Base-by-base conservation (phyloP, 257 asterid genomes). In the Solanum medicagineum region DNA sequence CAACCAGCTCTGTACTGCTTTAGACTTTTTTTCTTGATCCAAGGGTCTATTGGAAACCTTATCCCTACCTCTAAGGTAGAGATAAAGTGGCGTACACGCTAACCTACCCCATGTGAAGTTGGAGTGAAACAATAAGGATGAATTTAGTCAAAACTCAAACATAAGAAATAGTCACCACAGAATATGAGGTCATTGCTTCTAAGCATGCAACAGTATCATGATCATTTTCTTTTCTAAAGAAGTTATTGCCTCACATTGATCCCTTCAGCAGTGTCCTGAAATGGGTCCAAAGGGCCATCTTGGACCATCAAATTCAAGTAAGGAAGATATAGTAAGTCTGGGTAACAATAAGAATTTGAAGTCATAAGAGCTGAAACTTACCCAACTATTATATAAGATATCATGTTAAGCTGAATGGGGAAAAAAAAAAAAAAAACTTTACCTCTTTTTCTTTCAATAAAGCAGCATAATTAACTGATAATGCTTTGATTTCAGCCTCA, bases 381-480 rank as follows among this genome's bases (percentile, higher is more conserved):
- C 53, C 54, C 79, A 17, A 70, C 65, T 53, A 79, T 65, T 53
- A 20, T 29, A 79, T 53, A 53, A 53, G 83, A 79, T 26, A 79
- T 79, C 83, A 79, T 79, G 17, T 53, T 60, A 79, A 79, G 83
- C 83, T 26, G 60, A 59, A 20, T 66, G 24, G 32, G 5, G 82
- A 66, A 75, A 68, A 77, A 79, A 66, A 24, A 49, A 8, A 83
- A 75, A 79, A 71, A 80, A 81, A 44, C 36, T 22, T 81, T 77
- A 97, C 99, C 98, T 95, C 99, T 88, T 95, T 95, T 86, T 95
- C 99, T 88, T 91, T 97, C 91, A 97, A 86, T 74, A 97, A 86
- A 81, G 99, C 95, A 3, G 98, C 99, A 90, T 97, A 97, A 89
- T 95, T 97, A 85, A 95, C 95, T 4, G 99, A 95, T 17, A 97